Base-by-base conservation (phyloP, 352 stramenopile species). In the Aphanomyces stellatus region DNA sequence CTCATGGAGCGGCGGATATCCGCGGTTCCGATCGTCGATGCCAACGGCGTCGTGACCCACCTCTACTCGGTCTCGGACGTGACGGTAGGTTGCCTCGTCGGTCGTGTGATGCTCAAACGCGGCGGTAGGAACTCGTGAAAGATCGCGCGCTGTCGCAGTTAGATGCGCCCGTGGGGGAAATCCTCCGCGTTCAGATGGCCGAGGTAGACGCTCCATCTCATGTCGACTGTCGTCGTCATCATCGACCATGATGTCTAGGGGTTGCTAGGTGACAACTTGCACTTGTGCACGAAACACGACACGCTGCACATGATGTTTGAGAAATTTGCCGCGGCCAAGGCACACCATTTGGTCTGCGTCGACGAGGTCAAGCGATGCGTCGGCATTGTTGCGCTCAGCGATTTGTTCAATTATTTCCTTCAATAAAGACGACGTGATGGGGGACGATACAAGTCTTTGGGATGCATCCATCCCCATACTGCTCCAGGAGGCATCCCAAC, bases 41-140 rank as follows among this genome's bases (percentile, higher is more conserved):
- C 81, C 22, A 88, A 76, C 76, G 85, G 85, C 69, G 79, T 88
- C 73, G 85, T 93, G 82, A 81, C 91, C 76, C 91, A 93, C 91
- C 90, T 93, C 88, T 93, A 93, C 90, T 93, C 81, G 80, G 83
- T 93, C 82, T 91, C 85, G 62, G 90, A 93, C 65, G 85, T 93
- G 75, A 93, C 85, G 70, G 85, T 88, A 80, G 55, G 73, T 72
- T 6, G 0, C n/a, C 41, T 13, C 15, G 53, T 11, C 22, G 3
- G 3, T 3, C 22, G 35, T 27, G n/a, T 57, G 27, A 0, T 56
- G 22, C 7, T 56, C 22, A 56, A 34, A 63, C 22, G 31, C 13
- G n/a, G 6, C 6, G 1, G 1, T 49, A 88, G 80, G 80, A 92
- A 79, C 79, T 94, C 75, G 85, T 92, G 71, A 92, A 92, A 72